phyloP scores from a whole-genome alignment of 768 basidiomycete species.

The Tubosaeta brunneosetosa region DNA sequence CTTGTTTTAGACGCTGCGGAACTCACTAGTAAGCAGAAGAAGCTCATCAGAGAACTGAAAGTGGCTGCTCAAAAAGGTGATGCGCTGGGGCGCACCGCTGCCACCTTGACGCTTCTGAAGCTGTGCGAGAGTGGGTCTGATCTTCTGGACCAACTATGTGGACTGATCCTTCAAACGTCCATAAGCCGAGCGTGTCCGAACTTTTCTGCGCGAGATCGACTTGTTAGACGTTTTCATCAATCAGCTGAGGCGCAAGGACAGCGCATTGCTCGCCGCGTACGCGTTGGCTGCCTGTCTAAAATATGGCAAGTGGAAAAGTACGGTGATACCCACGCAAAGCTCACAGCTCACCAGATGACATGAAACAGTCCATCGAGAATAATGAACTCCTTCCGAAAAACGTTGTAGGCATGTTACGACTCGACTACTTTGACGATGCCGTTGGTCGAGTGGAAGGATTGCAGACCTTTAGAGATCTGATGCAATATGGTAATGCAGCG shows the following conservation, averaged over 20 bases:
- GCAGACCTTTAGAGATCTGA: background rate
- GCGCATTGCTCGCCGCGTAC: constrained; percentile 17
- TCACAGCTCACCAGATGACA: constrained; percentile 8
- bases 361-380: constrained; percentile 5
- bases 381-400: constrained; percentile 1
- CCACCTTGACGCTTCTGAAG: too few species aligned
- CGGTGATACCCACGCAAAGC: background rate
- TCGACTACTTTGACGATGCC: constrained; percentile 23
- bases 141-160: too few species aligned
- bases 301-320: constrained; percentile 5
- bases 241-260: constrained; percentile 9
- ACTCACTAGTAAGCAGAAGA: too few species aligned
- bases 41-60: too few species aligned
- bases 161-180: too few species aligned
- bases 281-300: constrained; percentile 15
- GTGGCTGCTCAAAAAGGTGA: too few species aligned
- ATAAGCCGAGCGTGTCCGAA: background rate
- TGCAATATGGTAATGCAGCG: background rate
- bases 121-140: too few species aligned
- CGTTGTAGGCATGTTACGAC: constrained; percentile 16
- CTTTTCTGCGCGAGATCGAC: background rate
- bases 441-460: constrained; percentile 9
- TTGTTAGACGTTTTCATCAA: constrained; percentile 10
- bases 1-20: too few species aligned
- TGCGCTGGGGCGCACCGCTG: too few species aligned